Evolutionary conservation across 768 basidiomycete species (phyloP).

Genomic region (Boletus fagicola): DNA sequence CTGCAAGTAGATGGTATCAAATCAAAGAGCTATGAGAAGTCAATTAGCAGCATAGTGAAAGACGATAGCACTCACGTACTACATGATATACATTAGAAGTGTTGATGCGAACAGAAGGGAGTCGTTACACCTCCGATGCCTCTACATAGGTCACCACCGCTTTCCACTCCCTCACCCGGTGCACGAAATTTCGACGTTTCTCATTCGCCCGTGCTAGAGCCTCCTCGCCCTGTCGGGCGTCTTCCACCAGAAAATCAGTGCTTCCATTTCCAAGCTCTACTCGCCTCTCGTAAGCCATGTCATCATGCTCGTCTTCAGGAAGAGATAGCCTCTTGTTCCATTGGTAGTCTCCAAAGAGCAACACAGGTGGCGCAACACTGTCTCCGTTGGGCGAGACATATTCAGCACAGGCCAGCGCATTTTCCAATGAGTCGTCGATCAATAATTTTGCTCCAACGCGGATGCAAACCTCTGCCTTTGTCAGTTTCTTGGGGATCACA

Average conservation of each 20-base stretch:
- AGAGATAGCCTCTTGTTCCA: conserved; percentile 67
- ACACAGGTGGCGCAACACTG: conserved; percentile 45
- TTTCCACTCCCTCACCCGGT: conserved; percentile 61
- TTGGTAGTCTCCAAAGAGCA: conserved; percentile 74
- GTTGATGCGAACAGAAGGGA: neutral
- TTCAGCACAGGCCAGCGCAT: conserved; percentile 59
- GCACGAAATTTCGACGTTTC: conserved; percentile 42
- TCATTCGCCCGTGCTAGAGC: conserved; percentile 43
- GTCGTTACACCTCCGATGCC: conserved; percentile 1
- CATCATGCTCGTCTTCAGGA: conserved; percentile 44
- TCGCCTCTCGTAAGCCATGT: conserved; percentile 53
- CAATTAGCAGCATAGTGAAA: neutral
- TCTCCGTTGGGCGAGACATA: conserved; percentile 16
- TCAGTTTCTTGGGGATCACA: conserved; percentile 50
- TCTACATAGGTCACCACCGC: conserved; percentile 53
- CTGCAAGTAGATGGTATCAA: neutral
- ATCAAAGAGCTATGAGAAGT: neutral
- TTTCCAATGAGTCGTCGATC: conserved; percentile 81
- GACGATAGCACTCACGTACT: neutral
- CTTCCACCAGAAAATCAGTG: conserved; percentile 57
- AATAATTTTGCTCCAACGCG: conserved; percentile 61
- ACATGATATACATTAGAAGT: too few relatives aligned
- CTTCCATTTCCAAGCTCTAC: conserved; percentile 44
- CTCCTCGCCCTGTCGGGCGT: conserved; percentile 29
- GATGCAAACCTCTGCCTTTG: conserved; percentile 72